Evolutionary conservation across 2,329 filamentous ascomycete species (phyloP).

Genomic region (Colletotrichum melonis): DNA sequence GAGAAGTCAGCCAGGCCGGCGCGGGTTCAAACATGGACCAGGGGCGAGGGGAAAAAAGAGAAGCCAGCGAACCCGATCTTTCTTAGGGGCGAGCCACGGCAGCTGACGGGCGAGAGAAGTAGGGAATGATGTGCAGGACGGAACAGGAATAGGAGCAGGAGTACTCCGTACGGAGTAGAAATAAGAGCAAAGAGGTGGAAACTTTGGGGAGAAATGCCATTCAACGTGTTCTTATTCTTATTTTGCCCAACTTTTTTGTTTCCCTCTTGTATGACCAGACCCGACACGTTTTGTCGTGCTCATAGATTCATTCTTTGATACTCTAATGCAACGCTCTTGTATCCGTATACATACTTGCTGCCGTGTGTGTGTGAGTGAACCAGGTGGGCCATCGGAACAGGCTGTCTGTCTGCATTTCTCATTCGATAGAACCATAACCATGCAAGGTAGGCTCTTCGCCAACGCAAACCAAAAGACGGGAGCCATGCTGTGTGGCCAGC

Average conservation of each 20-base stretch:
- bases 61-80: neutral
- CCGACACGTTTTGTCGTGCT: neutral
- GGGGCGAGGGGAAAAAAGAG: conserved; percentile 11
- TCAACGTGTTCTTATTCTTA: neutral
- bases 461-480: neutral
- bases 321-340: neutral
- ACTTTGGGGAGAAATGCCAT: neutral
- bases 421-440: neutral
- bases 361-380: too few relatives aligned
- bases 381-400: neutral
- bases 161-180: too few relatives aligned
- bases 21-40: neutral
- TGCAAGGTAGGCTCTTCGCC: neutral
- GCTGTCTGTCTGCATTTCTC: neutral
- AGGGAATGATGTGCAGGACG: neutral
- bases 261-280: neutral
- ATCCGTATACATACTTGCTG: neutral
- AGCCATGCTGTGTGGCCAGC: neutral
- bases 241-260: neutral
- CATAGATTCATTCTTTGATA: neutral
- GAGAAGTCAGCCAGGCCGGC: neutral
- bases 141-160: neutral
- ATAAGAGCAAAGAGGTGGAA: neutral
- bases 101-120: neutral
- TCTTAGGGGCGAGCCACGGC: neutral